Conservation (phyloP, 805 yeast genomes). For the Wickerhamiella siamensis region DNA sequence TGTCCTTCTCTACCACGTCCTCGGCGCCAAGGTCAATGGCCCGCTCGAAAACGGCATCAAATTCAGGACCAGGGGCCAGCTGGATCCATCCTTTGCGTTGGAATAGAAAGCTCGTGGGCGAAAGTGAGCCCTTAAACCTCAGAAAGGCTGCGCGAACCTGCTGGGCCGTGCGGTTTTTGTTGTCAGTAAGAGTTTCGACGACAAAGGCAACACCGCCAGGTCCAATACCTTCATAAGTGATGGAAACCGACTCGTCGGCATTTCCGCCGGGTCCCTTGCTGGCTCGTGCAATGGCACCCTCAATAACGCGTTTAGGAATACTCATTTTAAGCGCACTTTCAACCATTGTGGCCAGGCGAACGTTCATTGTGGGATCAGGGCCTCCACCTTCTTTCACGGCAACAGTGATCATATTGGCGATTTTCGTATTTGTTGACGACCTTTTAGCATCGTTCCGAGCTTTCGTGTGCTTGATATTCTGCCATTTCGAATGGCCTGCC, state of each 20-base stretch:
- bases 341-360: slow-evolving; percentile 51
- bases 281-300: slow-evolving; percentile 63
- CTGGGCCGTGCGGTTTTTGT: slow-evolving; percentile 68
- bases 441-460: slow-evolving; percentile 79
- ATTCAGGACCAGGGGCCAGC: slow-evolving; percentile 23
- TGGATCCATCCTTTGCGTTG: slow-evolving; percentile 62
- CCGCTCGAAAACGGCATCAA: slow-evolving; percentile 61
- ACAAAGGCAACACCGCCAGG: slow-evolving; percentile 84
- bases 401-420: slow-evolving; percentile 59
- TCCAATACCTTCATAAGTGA: slow-evolving; percentile 76
- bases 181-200: slow-evolving; percentile 79
- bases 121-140: slow-evolving; percentile 44
- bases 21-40: slow-evolving; percentile 63
- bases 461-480: slow-evolving; percentile 83
- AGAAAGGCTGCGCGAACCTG: slow-evolving; percentile 61
- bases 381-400: slow-evolving; percentile 59
- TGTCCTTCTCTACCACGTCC: slow-evolving; percentile 32
- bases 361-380: slow-evolving; percentile 46
- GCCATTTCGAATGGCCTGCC: slow-evolving; percentile 93
- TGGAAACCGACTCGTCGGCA: slow-evolving; percentile 44
- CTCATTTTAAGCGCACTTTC: slow-evolving; percentile 66
- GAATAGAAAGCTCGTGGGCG: slow-evolving; percentile 70
- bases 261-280: slow-evolving; percentile 41
- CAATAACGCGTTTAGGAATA: slow-evolving; percentile 73
- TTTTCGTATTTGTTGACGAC: slow-evolving; percentile 51